phyloP scores from a whole-genome alignment of 2,329 filamentous ascomycete genomes.

The Colletotrichum eleusines region DNA sequence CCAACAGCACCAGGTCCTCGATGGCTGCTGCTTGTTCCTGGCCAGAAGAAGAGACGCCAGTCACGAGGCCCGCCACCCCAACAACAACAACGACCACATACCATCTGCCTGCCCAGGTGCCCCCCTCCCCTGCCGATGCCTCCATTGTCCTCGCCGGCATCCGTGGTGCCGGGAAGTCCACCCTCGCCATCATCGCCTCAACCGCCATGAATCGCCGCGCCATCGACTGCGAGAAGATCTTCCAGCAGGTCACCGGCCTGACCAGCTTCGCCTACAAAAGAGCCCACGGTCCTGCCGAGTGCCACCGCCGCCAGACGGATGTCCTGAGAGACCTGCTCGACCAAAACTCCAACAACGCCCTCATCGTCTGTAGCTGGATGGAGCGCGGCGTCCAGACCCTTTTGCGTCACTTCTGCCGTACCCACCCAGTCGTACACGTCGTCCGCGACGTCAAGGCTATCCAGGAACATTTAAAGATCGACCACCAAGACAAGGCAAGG shows the following conservation, averaged over 20 bases:
- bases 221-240: constrained; percentile 76
- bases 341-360: constrained; percentile 69
- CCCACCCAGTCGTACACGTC: constrained; percentile 78
- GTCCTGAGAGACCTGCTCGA: constrained; percentile 71
- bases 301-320: constrained; percentile 72
- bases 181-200: constrained; percentile 80
- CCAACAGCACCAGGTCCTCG: constrained; percentile 34
- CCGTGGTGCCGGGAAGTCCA: constrained; percentile 81
- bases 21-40: constrained; percentile 34
- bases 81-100: no score
- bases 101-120: constrained; percentile 35
- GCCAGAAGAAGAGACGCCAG: constrained; percentile 31
- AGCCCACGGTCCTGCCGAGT: constrained; percentile 70
- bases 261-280: constrained; percentile 74
- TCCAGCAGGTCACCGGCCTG: constrained; percentile 72
- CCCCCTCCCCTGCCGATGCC: constrained; percentile 59
- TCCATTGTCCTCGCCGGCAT: constrained; percentile 81
- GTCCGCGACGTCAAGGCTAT: constrained; percentile 75
- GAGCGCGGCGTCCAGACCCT: constrained; percentile 72
- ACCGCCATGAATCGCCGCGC: constrained; percentile 76
- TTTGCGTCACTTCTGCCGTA: constrained; percentile 71
- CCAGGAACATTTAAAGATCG: constrained; percentile 70
- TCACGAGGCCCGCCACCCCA: constrained; percentile 33
- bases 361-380: constrained; percentile 81
- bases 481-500: constrained; percentile 66